Evolutionary conservation across 805 yeast genomes (phyloP).

Genomic region (Ogataea naganishii): DNA sequence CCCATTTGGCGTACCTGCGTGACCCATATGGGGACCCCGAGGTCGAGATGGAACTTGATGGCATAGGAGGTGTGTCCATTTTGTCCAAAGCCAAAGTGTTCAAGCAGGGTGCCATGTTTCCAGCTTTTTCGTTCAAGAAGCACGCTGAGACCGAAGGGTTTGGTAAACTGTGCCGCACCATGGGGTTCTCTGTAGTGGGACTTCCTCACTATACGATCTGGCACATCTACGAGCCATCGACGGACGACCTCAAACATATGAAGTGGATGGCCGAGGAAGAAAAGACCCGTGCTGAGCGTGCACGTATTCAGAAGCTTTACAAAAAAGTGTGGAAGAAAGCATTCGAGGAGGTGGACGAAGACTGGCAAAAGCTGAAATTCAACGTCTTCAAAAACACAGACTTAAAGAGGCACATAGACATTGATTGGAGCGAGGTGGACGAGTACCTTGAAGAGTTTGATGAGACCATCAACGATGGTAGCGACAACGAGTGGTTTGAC

Average conservation of each 20-base stretch:
- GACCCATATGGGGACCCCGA: constrained; percentile 91
- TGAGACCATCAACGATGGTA: constrained; percentile 8
- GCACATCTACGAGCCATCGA: constrained; percentile 91
- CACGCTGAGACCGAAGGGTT: constrained; percentile 97
- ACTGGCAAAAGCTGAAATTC: constrained; percentile 64
- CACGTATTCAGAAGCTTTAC: constrained; percentile 57
- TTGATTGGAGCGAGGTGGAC: constrained; percentile 68
- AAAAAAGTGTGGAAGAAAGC: constrained; percentile 73
- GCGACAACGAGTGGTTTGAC: constrained; percentile 7
- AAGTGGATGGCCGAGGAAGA: constrained; percentile 83
- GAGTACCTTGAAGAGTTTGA: constrained; percentile 22
- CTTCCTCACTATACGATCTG: constrained; percentile 88
- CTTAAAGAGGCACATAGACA: constrained; percentile 38
- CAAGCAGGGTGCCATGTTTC: constrained; percentile 83
- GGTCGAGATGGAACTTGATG: constrained; percentile 88
- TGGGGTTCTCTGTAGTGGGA: constrained; percentile 82
- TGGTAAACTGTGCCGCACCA: constrained; percentile 75
- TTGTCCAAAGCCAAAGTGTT: constrained; percentile 79
- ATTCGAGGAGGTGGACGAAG: constrained; percentile 66
- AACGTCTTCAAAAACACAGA: constrained; percentile 75
- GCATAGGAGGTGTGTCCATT: constrained; percentile 94
- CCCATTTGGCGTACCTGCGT: constrained; percentile 86
- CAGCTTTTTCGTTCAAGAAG: constrained; percentile 86
- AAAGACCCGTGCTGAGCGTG: constrained; percentile 51
- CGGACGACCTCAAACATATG: constrained; percentile 78